Base-by-base conservation (phyloP, 768 basidiomycete species). In the Brasilioporus rufonigricans region DNA sequence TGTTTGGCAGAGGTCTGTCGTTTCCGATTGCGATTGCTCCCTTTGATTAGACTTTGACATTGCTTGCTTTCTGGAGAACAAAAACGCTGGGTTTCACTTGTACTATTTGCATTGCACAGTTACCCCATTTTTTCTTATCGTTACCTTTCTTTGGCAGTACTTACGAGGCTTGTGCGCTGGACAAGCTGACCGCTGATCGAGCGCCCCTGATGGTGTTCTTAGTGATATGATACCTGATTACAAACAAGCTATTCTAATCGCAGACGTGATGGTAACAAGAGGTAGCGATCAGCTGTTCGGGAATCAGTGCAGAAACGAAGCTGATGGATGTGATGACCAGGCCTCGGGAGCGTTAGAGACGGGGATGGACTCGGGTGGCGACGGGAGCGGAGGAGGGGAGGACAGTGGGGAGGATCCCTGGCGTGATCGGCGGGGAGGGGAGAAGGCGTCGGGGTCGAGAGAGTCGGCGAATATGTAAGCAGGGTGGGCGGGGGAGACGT, bases 91-190 rank as follows among this genome's bases (percentile, higher is more conserved):
- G 43, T 49, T 72, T 66, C 69, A 70, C 60, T 48, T 72, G 69
- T 70, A 72, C 48, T 66, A 72, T 69, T 72, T 59, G 62, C 68
- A 70, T 61, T 50, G 57, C 70, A 71, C 56, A 55, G 47, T 18
- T 61, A 57, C 53, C 35, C 51, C 53, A 60, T 58, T 51, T 61
- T 59, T 36, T 61, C 31, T 54, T 48, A 44, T 50, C 39, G 53
- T 27, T 50, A 47, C 58, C 41, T 61, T 67, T 70, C 40, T 44
- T 47, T 67, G 57, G 46, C 57, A 52, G 55, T 67, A 67, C 57
- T 61, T 68, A 57, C 14, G 51, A 58, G 44, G 62, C 55, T 38
- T 43, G 52, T 53, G 54, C 52, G 44, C 44, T 53, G 59, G 57
- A 61, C 56, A n/a, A 51, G 53, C 57, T 56, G 48, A 62, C 60